Evolutionary conservation across 192 early-diverging fungal genomes (phyloP).

Genomic region (Coemansia aciculifera): DNA sequence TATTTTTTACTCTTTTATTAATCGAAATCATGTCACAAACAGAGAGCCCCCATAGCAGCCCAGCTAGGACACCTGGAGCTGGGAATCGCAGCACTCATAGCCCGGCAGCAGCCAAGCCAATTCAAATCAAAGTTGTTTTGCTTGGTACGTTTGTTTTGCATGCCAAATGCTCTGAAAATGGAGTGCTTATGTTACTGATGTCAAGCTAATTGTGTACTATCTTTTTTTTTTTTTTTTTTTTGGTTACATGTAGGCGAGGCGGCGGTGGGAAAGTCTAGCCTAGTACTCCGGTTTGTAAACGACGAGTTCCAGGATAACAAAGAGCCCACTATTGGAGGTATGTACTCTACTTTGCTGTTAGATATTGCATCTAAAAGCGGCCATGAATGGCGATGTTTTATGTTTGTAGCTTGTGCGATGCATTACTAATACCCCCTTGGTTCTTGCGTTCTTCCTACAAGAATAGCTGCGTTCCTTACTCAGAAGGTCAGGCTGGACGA

Average conservation of each 20-base stretch:
- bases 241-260: slow-evolving; percentile 65
- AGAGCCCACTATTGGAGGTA: slow-evolving; percentile 94
- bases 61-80: slow-evolving; percentile 10
- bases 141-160: slow-evolving; percentile 62
- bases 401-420: not conserved
- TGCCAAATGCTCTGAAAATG: not conserved
- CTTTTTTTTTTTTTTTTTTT: not conserved
- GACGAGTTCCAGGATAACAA: slow-evolving; percentile 95
- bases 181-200: not conserved
- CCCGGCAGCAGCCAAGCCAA: slow-evolving; percentile 64
- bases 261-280: slow-evolving; percentile 97
- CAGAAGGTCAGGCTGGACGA: slow-evolving; percentile 93
- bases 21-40: slow-evolving; percentile 40
- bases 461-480: slow-evolving; percentile 77
- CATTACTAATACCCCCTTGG: slow-evolving; percentile 5
- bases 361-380: not conserved
- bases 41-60: slow-evolving; percentile 31
- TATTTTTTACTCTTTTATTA: slow-evolving; percentile 1
- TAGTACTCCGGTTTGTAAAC: slow-evolving; percentile 93
- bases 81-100: slow-evolving; percentile 21
- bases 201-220: not conserved
- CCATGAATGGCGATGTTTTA: not conserved
- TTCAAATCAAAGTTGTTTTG: slow-evolving; percentile 96
- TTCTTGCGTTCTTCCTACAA: not conserved
- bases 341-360: not conserved